These are phyloP conservation scores for Cryptosporidium ryanae DNA, from an alignment of 169 alveolate species.

Conservation along the genomic window DNA sequence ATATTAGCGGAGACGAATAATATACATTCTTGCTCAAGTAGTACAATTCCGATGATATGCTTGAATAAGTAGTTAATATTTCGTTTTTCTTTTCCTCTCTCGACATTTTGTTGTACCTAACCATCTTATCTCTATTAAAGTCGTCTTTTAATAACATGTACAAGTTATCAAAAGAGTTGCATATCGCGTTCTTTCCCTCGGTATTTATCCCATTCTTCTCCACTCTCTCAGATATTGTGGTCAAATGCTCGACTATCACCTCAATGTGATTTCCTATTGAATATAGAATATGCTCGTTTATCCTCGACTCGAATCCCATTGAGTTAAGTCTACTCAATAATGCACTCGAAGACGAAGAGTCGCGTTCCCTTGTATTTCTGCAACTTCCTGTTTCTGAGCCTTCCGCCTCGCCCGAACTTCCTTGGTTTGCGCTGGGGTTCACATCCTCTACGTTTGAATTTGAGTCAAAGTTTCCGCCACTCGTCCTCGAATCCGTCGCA, in stretches of 20 bases:
- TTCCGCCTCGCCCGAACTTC: background rate
- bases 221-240: conserved; percentile 37
- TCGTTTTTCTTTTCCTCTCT: conserved; percentile 49
- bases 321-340: conserved; percentile 21
- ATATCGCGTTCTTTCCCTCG: background rate
- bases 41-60: conserved; percentile 43
- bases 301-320: conserved; percentile 60
- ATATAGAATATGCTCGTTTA: conserved; percentile 43
- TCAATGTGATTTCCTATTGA: conserved; percentile 62
- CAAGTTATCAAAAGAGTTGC: background rate
- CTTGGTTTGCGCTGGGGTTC: background rate
- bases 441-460: background rate
- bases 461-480: background rate
- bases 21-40: conserved; percentile 57
- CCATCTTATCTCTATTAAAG: background rate
- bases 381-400: background rate
- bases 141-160: background rate
- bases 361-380: background rate
- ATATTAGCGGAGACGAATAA: conserved; percentile 46
- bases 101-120: conserved; percentile 16
- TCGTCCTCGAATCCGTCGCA: background rate
- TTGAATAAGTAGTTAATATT: conserved; percentile 19
- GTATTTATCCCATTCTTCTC: conserved; percentile 19
- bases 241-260: conserved; percentile 52
- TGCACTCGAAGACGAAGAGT: background rate